A percentile compares a stretch with the other conserved stretches of the same genome.
phyloP scores from a whole-genome alignment of 2,329 filamentous ascomycete genomes.

The Hysterium pulicare region DNA sequence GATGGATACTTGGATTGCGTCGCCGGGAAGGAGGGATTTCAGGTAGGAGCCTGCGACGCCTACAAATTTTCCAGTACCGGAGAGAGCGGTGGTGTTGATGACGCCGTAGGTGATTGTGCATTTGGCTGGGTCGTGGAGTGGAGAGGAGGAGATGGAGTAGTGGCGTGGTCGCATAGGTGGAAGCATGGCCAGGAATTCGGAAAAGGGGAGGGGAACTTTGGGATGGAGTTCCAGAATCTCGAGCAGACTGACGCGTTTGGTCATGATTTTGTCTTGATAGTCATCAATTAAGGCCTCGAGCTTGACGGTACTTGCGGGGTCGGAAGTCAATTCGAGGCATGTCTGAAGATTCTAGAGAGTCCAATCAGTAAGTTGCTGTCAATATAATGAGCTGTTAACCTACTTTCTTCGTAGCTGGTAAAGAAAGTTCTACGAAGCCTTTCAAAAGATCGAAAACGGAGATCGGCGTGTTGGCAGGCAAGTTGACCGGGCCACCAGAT shows the following conservation, averaged over 20 bases:
- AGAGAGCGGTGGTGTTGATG: constrained; percentile 17
- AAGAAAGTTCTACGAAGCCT: constrained; percentile 11
- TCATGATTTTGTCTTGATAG: constrained; percentile 39
- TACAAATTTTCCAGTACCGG: constrained; percentile 14
- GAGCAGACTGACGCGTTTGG: constrained; percentile 28
- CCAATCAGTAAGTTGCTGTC: background rate
- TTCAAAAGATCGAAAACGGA: constrained; percentile 10
- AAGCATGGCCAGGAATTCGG: constrained; percentile 11
- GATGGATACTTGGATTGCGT: constrained; percentile 21
- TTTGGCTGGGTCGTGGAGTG: constrained; percentile 20
- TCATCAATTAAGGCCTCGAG: constrained; percentile 10
- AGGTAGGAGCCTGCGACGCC: constrained; percentile 34
- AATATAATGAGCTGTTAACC: background rate
- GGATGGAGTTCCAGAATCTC: constrained; percentile 10
- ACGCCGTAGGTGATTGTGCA: constrained; percentile 32
- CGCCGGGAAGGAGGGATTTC: constrained; percentile 12
- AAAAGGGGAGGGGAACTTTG: constrained; percentile 20
- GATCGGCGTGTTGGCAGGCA: constrained; percentile 5
- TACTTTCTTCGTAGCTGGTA: constrained; percentile 12
- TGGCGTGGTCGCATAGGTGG: constrained; percentile 7
- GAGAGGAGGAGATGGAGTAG: constrained; percentile 20
- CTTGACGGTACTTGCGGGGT: background rate
- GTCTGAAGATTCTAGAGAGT: constrained; percentile 6
- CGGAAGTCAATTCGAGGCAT: background rate
- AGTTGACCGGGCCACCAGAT: constrained; percentile 3